Conservation (phyloP, 2,329 filamentous ascomycete genomes). For the Fusarium sp. region DNA sequence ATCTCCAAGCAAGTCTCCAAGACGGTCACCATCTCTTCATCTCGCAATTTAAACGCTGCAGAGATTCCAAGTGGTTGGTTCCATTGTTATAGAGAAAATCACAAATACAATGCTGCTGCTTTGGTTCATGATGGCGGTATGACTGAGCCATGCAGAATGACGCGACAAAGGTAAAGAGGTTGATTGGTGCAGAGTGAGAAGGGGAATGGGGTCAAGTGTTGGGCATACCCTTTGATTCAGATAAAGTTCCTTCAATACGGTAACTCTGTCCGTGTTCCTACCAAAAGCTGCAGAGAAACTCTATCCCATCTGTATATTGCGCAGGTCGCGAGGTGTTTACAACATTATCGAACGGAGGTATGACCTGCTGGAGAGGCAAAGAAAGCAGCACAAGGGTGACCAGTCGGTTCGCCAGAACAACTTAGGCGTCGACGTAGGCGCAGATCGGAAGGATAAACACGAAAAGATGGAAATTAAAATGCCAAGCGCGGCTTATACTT, state of each 20-base stretch:
- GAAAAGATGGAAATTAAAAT: conserved; percentile 31
- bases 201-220: conserved; percentile 42
- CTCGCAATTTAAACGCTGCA: conserved; percentile 49
- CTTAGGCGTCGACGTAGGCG: conserved; percentile 22
- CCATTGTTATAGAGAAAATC: conserved; percentile 49
- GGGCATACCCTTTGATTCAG: conserved; percentile 52
- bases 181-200: conserved; percentile 34
- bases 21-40: conserved; percentile 42
- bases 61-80: conserved; percentile 41
- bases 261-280: conserved; percentile 46
- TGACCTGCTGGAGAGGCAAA: conserved; percentile 42
- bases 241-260: conserved; percentile 33
- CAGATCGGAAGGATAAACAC: conserved; percentile 31
- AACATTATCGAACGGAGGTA: conserved; percentile 48
- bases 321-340: conserved; percentile 51
- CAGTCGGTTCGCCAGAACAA: conserved; percentile 27
- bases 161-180: conserved; percentile 39
- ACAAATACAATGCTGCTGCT: conserved; percentile 49
- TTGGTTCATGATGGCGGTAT: conserved; percentile 42
- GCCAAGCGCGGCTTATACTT: conserved; percentile 38
- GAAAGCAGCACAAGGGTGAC: conserved; percentile 40
- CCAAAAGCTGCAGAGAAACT: conserved; percentile 33
- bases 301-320: conserved; percentile 47
- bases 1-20: conserved; percentile 44
- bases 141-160: conserved; percentile 32